Conservation (phyloP, 73 alveolate species). For the Uronychia binucleata region DNA sequence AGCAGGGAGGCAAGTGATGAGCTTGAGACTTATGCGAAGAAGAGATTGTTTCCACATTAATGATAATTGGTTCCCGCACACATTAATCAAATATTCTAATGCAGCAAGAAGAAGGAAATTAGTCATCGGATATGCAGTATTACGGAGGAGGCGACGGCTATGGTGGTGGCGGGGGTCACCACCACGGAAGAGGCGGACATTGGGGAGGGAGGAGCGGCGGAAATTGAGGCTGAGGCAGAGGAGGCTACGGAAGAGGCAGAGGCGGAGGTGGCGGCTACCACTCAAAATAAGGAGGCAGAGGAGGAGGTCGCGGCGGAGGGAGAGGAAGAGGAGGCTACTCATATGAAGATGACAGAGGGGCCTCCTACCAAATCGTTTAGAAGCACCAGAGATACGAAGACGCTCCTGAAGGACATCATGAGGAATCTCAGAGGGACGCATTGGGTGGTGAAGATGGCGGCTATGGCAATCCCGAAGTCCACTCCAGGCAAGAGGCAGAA, state of each 20-base stretch:
- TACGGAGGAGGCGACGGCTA: too few species aligned
- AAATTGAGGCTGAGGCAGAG: constrained; percentile 34
- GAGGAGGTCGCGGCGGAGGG: constrained; percentile 10
- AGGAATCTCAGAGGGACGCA: too few species aligned
- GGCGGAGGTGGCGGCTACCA: constrained; percentile 30
- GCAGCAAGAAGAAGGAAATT: too few species aligned
- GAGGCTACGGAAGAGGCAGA: constrained; percentile 40
- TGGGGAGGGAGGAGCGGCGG: constrained; percentile 34
- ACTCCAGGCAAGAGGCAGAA: too few species aligned
- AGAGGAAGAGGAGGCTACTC: constrained; percentile 6
- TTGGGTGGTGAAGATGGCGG: too few species aligned
- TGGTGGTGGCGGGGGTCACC: constrained; percentile 30
- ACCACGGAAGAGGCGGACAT: constrained; percentile 25
- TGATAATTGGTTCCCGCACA: background rate
- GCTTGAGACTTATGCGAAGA: background rate
- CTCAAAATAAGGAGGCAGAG: constrained; percentile 18
- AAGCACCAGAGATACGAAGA: constrained; percentile 23
- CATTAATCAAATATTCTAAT: too few species aligned
- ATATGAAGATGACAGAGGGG: background rate
- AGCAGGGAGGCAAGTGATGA: background rate
- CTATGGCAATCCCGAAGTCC: too few species aligned
- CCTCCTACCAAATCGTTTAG: background rate
- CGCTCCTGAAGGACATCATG: too few species aligned
- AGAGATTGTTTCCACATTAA: background rate
- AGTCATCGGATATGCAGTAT: too few species aligned